phyloP scores from a whole-genome alignment of 139 green algal genomes.

The Tetraselmis chui region DNA sequence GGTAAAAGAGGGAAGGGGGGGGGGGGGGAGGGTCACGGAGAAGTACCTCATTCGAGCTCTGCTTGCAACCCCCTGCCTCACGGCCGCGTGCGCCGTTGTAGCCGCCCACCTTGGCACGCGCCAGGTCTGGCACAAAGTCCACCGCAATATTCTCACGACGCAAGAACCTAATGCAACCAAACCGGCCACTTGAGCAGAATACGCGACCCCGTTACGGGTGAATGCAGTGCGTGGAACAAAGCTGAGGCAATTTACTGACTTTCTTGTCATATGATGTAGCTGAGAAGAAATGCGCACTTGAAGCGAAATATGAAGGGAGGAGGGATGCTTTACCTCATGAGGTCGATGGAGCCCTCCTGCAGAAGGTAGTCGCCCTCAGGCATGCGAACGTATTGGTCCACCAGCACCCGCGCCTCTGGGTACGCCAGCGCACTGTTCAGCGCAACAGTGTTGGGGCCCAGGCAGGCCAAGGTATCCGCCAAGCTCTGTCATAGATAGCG shows the following conservation, averaged over 20 bases:
- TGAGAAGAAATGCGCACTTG: neutral
- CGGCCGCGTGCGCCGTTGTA: neutral
- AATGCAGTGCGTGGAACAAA: neutral
- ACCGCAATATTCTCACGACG: slow-evolving; percentile 5
- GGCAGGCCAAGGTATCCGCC: slow-evolving; percentile 16
- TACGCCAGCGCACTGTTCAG: slow-evolving; percentile 29
- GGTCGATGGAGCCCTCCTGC: slow-evolving; percentile 27
- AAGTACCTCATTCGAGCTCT: slow-evolving; percentile 64
- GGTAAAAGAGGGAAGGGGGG: neutral
- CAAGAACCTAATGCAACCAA: slow-evolving; percentile 8
- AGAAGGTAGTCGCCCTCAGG: slow-evolving; percentile 25
- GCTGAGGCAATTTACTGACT: neutral
- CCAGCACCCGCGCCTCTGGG: slow-evolving; percentile 43
- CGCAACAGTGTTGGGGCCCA: slow-evolving; percentile 40
- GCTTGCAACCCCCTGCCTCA: slow-evolving; percentile 18
- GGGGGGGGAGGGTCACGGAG: neutral
- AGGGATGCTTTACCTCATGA: slow-evolving; percentile 28
- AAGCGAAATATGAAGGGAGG: neutral
- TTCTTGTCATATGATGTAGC: neutral
- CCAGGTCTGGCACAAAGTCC: slow-evolving; percentile 38
- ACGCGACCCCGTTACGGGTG: slow-evolving; percentile 25
- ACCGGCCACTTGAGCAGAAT: slow-evolving; percentile 24
- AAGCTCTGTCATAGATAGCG: slow-evolving; percentile 15
- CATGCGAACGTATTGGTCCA: slow-evolving; percentile 58
- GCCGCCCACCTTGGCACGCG: neutral